These are phyloP conservation scores for Ilyonectria sp. DNA, from an alignment of 2,329 filamentous ascomycete genomes.

Conservation along the genomic window DNA sequence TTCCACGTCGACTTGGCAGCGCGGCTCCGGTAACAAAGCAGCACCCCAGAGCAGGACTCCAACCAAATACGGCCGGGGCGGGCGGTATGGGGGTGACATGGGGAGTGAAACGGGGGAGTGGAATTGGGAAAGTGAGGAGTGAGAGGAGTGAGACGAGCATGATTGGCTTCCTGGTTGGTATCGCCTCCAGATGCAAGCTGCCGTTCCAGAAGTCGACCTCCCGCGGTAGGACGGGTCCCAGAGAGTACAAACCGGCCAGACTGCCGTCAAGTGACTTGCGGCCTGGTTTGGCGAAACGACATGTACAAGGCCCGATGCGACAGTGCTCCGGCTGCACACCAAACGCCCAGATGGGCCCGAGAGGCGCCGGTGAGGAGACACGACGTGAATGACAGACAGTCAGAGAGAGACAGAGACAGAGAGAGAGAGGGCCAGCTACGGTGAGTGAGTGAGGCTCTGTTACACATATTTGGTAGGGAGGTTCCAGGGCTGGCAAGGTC, in stretches of 20 bases:
- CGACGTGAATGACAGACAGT: constrained; percentile 21
- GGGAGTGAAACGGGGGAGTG: background rate
- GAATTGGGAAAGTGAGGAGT: background rate
- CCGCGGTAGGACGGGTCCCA: constrained; percentile 45
- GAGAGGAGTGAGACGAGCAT: background rate
- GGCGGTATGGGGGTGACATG: constrained; percentile 3
- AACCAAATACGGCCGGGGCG: constrained; percentile 33
- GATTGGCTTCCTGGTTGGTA: constrained; percentile 44
- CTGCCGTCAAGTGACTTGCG: constrained; percentile 44
- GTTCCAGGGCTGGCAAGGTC: too few relatives aligned
- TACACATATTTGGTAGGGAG: background rate
- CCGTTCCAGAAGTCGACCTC: constrained; percentile 48
- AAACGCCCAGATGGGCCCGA: constrained; percentile 43
- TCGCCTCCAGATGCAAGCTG: constrained; percentile 49
- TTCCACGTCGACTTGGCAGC: constrained; percentile 42
- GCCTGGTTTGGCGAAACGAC: constrained; percentile 42
- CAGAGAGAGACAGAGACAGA: background rate
- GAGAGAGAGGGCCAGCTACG: background rate
- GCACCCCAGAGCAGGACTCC: constrained; percentile 36
- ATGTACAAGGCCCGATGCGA: constrained; percentile 44
- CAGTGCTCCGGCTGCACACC: constrained; percentile 39
- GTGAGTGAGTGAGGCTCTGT: background rate
- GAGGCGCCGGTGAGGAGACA: constrained; percentile 33
- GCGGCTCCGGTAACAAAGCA: constrained; percentile 31
- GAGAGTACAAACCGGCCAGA: constrained; percentile 45